Evolutionary conservation across 495 filamentous ascomycete genomes (phyloP).

Genomic region (Tuber magnatum): DNA sequence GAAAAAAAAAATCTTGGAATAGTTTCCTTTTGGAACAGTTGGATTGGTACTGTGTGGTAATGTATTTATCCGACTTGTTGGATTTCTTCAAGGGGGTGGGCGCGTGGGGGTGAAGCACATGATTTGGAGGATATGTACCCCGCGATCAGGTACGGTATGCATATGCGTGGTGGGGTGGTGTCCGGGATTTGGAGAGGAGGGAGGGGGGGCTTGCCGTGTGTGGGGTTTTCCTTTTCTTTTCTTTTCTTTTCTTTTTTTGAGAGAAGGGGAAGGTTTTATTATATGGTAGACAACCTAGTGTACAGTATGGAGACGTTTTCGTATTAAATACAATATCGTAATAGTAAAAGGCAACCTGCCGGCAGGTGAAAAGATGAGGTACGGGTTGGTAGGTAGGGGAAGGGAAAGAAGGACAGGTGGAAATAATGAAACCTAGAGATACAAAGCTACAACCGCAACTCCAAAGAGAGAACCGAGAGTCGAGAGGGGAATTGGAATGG

Average conservation of each 20-base stretch:
- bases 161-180: not conserved
- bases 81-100: not conserved
- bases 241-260: not conserved
- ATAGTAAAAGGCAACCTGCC: not conserved
- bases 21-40: not conserved
- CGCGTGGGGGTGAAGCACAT: not conserved
- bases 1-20: not conserved
- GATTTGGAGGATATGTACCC: not conserved
- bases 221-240: not conserved
- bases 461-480: not conserved
- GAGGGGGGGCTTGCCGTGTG: not conserved
- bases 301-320: not conserved
- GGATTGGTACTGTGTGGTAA: not conserved
- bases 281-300: not conserved
- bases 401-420: not conserved
- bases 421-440: not conserved
- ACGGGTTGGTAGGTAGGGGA: not conserved
- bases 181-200: not conserved
- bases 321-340: not conserved
- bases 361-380: not conserved
- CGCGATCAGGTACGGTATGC: not conserved
- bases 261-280: not conserved
- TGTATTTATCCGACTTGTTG: not conserved
- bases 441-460: not conserved
- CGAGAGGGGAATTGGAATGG: not conserved